Percentiles rank a stretch among this genome's conserved stretches.
phyloP scores from a whole-genome alignment of 2,329 filamentous ascomycete genomes.

The Huntiella bhutanensis region DNA sequence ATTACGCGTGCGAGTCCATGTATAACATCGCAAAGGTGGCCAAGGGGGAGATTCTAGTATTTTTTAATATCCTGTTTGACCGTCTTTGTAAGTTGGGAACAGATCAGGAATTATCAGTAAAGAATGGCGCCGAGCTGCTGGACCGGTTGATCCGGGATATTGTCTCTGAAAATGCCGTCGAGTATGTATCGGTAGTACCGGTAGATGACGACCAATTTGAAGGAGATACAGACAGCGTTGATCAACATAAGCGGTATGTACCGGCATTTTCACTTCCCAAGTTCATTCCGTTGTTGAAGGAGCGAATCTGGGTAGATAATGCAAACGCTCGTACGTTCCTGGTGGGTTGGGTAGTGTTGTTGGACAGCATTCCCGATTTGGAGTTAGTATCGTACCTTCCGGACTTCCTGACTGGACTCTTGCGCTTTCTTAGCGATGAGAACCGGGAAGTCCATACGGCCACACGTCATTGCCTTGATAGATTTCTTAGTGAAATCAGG shows the following conservation, averaged over 20 bases:
- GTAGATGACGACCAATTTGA: conserved; percentile 29
- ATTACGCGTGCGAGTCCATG: conserved; percentile 99
- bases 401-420: conserved; percentile 71
- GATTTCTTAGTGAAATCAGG: conserved; percentile 84
- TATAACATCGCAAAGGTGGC: conserved; percentile 99
- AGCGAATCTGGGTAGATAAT: conserved; percentile 84
- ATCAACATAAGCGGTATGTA: conserved; percentile 17
- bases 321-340: conserved; percentile 90
- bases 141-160: conserved; percentile 94
- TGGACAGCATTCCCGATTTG: conserved; percentile 91
- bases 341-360: conserved; percentile 83
- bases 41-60: conserved; percentile 89
- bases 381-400: conserved; percentile 87
- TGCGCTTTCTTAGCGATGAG: conserved; percentile 80
- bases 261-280: conserved; percentile 71
- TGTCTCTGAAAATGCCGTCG: conserved; percentile 82
- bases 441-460: conserved; percentile 90
- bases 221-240: conserved; percentile 17
- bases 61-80: conserved; percentile 98
- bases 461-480: conserved; percentile 73
- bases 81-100: conserved; percentile 91
- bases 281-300: conserved; percentile 85
- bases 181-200: conserved; percentile 80
- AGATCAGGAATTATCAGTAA: conserved; percentile 89
- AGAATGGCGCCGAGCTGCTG: conserved; percentile 89